Evolutionary conservation across 208 protist genomes (phyloP), one percentile per base, ranked within the genome.

Genomic region (Wallacemonas sp.): DNA sequence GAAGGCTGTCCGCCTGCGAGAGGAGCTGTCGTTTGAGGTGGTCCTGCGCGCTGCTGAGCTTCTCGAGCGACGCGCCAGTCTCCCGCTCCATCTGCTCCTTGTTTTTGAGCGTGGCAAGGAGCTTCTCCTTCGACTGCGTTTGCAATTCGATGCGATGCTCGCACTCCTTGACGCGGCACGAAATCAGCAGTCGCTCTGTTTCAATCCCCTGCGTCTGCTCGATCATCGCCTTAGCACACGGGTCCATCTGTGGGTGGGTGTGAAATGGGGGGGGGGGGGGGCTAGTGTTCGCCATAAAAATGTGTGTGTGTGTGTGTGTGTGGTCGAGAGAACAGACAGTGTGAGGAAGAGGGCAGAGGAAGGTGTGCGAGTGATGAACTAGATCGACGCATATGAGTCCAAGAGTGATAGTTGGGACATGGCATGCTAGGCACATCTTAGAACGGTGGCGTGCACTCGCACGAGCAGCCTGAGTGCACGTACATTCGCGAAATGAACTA

Each of bases 141-240:
- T 75, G 77, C 57, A 87, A 79, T 1, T 72, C 50, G 1, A 91
- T 67, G 44, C 77, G 77, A 20, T 79, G 77, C 61, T 96, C 86
- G 12, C 82, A 64, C 68, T 94, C 86, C 57, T 91, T 91, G 49
- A 84, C 76, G 10, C 67, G 74, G 76, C 93, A 90, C 28, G 73
- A 69, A 18, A 91, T 68, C 42, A 96, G 42, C 16, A 89, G 78
- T 0, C 87, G 86, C 54, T 84, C 78, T 49, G 77, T 87, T 46
- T 96, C 87, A n/a, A 93, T 76, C 16, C 81, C 76, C 29, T 86
- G 86, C 49, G 94, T 82, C 42, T 82, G 82, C 22, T 90, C 82
- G 61, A 96, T 89, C 45, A 96, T 75, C 0, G 57, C 72, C 3
- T 65, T 57, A 1, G 81, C 80, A 4, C 79, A 85, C 0, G 52